Evolutionary conservation across 805 yeast species (phyloP).

Genomic region (Priceomyces fermenticarens): DNA sequence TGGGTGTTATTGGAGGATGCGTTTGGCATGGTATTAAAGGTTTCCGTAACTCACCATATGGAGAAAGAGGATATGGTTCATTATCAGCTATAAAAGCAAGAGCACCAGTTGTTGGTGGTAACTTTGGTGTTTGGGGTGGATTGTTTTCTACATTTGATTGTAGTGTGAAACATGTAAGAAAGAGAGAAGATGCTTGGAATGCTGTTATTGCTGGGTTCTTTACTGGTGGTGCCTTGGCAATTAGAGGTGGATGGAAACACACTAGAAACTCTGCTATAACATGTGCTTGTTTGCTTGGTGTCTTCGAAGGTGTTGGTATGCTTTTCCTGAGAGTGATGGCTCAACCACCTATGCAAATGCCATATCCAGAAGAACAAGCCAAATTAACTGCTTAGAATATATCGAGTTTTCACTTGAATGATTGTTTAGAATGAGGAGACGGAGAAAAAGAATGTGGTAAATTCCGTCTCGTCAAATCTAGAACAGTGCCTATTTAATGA

Average conservation of each 20-base stretch:
- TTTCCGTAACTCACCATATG: constrained; percentile 95
- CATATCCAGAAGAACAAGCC: constrained; percentile 39
- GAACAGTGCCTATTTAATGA: constrained; percentile 2
- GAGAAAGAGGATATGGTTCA: constrained; percentile 91
- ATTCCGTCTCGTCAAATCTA: not conserved
- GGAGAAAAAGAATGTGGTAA: not conserved
- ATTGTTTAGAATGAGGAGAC: no score
- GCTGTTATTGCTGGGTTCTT: constrained; percentile 97
- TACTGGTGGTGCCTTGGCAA: constrained; percentile 96
- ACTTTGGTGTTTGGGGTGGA: constrained; percentile 99
- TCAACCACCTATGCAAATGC: constrained; percentile 54
- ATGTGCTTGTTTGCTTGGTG: constrained; percentile 95
- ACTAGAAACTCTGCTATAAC: constrained; percentile 95
- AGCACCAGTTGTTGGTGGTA: constrained; percentile 98
- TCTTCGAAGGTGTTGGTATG: constrained; percentile 97
- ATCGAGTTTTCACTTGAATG: not conserved
- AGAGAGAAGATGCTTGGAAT: constrained; percentile 98
- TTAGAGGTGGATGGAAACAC: constrained; percentile 98
- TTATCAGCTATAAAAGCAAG: constrained; percentile 88
- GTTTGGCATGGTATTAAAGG: constrained; percentile 99
- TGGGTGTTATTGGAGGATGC: constrained; percentile 99
- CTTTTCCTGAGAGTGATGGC: constrained; percentile 91
- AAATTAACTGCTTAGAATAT: constrained; percentile 31
- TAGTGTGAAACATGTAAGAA: constrained; percentile 90
- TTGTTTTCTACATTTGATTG: constrained; percentile 94